phyloP scores from a whole-genome alignment of 495 filamentous ascomycete genomes.

The Penicillium macrosclerotiorum region DNA sequence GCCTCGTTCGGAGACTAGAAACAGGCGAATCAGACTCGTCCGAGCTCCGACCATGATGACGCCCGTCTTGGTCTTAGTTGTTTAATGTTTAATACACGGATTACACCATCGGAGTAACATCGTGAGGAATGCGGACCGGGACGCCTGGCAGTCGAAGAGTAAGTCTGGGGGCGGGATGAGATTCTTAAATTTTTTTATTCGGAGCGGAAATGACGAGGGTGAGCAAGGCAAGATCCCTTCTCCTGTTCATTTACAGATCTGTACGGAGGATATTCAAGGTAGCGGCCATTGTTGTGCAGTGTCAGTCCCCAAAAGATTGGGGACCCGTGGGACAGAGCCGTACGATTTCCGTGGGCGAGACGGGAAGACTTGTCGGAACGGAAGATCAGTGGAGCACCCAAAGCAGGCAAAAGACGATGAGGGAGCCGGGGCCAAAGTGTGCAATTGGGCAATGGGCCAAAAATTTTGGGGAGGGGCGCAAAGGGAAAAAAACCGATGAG shows the following conservation, averaged over 20 bases:
- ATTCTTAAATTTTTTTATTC: constrained; percentile 9
- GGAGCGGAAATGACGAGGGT: no score
- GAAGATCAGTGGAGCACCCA: constrained; percentile 39
- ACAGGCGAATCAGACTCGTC: no score
- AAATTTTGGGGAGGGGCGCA: no score
- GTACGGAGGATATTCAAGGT: no score
- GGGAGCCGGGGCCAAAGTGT: background rate
- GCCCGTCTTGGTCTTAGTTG: background rate
- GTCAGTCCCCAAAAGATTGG: background rate
- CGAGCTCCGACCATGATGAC: no score
- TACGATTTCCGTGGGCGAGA: constrained; percentile 6
- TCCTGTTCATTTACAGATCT: background rate
- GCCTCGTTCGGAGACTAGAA: no score
- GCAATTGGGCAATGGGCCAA: no score
- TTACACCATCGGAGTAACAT: no score
- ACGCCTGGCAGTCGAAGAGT: background rate
- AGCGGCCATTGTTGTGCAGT: no score
- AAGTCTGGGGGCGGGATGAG: no score
- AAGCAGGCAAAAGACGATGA: constrained; percentile 4
- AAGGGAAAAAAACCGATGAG: background rate
- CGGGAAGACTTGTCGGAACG: constrained; percentile 28
- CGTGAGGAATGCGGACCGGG: constrained; percentile 9
- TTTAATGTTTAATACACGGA: no score
- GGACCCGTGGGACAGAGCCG: constrained; percentile 22
- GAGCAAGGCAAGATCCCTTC: no score